A percentile compares a stretch with the other conserved stretches of the same genome.
phyloP scores from a whole-genome alignment of 139 green algal genomes.

The Chlorella sp. region DNA sequence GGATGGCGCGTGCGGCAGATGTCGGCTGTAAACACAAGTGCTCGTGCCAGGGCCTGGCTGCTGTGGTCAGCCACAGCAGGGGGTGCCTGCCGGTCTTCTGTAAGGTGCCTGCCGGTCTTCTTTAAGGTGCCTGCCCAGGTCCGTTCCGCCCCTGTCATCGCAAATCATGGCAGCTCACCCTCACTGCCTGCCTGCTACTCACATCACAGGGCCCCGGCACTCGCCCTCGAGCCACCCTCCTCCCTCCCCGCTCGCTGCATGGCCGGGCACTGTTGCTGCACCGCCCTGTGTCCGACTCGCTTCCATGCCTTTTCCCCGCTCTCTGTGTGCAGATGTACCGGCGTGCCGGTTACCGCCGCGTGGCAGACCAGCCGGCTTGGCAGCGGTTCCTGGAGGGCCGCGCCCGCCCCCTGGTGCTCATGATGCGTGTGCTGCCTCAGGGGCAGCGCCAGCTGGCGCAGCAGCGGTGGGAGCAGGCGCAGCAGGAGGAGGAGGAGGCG shows the following conservation, averaged over 20 bases:
- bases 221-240: neutral
- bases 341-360: slow-evolving; percentile 28
- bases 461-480: neutral
- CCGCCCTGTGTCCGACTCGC: no score
- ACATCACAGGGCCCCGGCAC: no score
- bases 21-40: no score
- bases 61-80: no score
- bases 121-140: no score
- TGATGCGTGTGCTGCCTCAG: slow-evolving; percentile 31
- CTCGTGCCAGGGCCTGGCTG: no score
- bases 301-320: neutral
- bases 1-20: no score
- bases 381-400: slow-evolving; percentile 40
- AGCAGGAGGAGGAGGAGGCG: neutral
- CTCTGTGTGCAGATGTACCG: slow-evolving; percentile 36
- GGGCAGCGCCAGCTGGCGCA: neutral
- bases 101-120: no score
- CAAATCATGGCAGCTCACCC: no score
- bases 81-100: no score
- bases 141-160: no score
- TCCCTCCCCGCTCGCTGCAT: neutral
- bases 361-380: slow-evolving; percentile 36
- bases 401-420: slow-evolving; percentile 12
- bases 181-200: neutral
- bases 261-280: no score